Evolutionary conservation across 495 filamentous ascomycete genomes (phyloP), one percentile per base, ranked within the genome.

Genomic region (Penicillium longicatenatum): DNA sequence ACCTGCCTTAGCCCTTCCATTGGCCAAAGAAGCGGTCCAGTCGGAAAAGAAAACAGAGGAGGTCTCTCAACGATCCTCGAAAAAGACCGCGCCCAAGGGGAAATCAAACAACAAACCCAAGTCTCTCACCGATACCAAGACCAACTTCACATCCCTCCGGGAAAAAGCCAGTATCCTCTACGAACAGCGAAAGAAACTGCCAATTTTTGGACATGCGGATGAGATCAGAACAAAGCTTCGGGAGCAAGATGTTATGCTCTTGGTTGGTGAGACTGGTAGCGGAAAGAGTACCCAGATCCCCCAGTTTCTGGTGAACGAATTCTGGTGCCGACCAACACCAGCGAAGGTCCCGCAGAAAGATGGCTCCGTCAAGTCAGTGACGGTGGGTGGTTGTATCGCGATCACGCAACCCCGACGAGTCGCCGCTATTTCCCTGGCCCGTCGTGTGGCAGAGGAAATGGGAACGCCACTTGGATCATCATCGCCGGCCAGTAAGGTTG

Each of bases 241-340:
- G 14, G 70, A 86, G 9, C 85, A 89, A 43, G 84, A 97, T 69
- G 83, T 97, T 21, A 79, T 98, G 52, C 77, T 99, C 0, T 75
- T 99, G 29, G 86, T 93, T 21, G 95, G 95, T 72, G 93, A 97
- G 65, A 99, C 95, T 1, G 95, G 95, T 69, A 93, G 89, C 35
- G 95, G 95, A 65, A 99, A 99, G 75, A 92, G 88, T 78, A 99
- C 95, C 1, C 95, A 99, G 70, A 88, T 97, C 11, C 93, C 93
- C 0, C 95, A 98, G 61, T 97, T 96, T 45, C 75, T 99, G 16
- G 80, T 86, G 37, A 76, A 87, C 29, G 89, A 97, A 60, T 71
- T 81, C 20, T 98, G 93, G 90, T 93, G 89, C 67, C 82, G 79
- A 48, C 79, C 78, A 57, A 77, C 75, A 45, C 82, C 69, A 31